These are phyloP conservation scores for Periglandula ipomoeae DNA, from an alignment of 2,329 filamentous ascomycete genomes.

Conservation along the genomic window DNA sequence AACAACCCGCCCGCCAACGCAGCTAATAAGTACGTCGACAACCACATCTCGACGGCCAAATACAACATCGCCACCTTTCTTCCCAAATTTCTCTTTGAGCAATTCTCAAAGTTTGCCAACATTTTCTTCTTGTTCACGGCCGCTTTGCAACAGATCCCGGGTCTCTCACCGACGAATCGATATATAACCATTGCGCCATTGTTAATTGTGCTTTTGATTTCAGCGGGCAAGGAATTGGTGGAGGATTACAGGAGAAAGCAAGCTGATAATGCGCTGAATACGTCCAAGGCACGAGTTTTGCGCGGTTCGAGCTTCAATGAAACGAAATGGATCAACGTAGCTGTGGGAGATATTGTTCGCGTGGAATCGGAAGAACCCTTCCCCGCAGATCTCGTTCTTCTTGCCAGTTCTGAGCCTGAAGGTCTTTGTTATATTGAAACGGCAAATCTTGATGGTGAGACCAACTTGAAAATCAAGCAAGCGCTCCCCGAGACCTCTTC, in stretches of 20 bases:
- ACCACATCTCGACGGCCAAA: constrained; percentile 95
- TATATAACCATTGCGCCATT: constrained; percentile 97
- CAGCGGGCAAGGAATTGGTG: constrained; percentile 85
- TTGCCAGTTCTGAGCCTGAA: constrained; percentile 94
- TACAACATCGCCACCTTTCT: constrained; percentile 92
- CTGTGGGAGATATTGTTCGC: constrained; percentile 84
- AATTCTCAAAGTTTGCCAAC: constrained; percentile 99
- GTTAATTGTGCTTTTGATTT: constrained; percentile 82
- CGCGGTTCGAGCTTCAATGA: constrained; percentile 78
- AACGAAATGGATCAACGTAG: constrained; percentile 87
- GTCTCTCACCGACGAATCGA: constrained; percentile 86
- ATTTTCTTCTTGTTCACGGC: constrained; percentile 99
- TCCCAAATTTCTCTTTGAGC: constrained; percentile 94
- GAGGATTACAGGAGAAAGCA: constrained; percentile 87
- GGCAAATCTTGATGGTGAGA: constrained; percentile 94
- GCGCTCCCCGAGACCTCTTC: constrained; percentile 84
- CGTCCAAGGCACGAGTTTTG: constrained; percentile 74
- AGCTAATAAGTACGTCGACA: constrained; percentile 84
- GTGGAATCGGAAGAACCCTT: constrained; percentile 95
- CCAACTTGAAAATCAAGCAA: constrained; percentile 98
- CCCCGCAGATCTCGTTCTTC: constrained; percentile 82
- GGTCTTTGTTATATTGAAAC: constrained; percentile 98
- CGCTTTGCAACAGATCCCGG: constrained; percentile 86
- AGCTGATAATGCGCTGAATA: constrained; percentile 80
- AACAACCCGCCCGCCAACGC: constrained; percentile 94